Evolutionary conservation across 1,284 basidiomycete species (phyloP).

Genomic region (Irpex sp.): DNA sequence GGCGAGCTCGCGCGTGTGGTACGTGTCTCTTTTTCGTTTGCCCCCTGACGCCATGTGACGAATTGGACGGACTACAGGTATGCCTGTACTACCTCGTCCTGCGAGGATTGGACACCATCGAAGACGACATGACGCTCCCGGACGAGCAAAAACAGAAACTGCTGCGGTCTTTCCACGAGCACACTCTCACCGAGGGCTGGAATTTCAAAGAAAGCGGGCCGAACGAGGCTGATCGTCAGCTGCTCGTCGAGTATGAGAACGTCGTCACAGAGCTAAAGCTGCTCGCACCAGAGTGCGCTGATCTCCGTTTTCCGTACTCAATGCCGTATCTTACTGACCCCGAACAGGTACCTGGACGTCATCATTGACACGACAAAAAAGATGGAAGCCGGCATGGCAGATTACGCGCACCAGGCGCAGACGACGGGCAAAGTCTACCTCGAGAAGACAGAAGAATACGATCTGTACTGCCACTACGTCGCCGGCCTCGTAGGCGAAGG

Average conservation of each 20-base stretch:
- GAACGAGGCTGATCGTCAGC: slow-evolving; percentile 85
- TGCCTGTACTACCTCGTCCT: slow-evolving; percentile 96
- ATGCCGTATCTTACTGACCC: background rate
- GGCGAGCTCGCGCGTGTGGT: slow-evolving; percentile 91
- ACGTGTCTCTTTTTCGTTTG: slow-evolving; percentile 29
- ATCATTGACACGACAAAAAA: slow-evolving; percentile 81
- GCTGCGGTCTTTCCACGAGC: slow-evolving; percentile 79
- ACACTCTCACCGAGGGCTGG: slow-evolving; percentile 85
- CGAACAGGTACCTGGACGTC: slow-evolving; percentile 69
- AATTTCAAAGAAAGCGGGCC: slow-evolving; percentile 81
- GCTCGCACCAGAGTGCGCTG: slow-evolving; percentile 54
- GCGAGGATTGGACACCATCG: slow-evolving; percentile 91
- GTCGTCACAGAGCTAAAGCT: slow-evolving; percentile 81
- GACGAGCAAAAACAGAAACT: slow-evolving; percentile 85
- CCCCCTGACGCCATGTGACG: background rate
- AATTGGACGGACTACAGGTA: slow-evolving; percentile 44
- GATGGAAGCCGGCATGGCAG: slow-evolving; percentile 96
- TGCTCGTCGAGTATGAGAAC: slow-evolving; percentile 83
- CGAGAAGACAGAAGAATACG: slow-evolving; percentile 78
- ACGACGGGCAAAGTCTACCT: slow-evolving; percentile 66
- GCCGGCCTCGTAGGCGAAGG: slow-evolving; percentile 98
- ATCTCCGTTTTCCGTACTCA: background rate
- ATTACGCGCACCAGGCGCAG: slow-evolving; percentile 82
- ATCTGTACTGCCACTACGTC: slow-evolving; percentile 98
- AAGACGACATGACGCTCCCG: slow-evolving; percentile 97